Evolutionary conservation across 2,329 filamentous ascomycete species (phyloP).

Genomic region (Beauveria bassiana): DNA sequence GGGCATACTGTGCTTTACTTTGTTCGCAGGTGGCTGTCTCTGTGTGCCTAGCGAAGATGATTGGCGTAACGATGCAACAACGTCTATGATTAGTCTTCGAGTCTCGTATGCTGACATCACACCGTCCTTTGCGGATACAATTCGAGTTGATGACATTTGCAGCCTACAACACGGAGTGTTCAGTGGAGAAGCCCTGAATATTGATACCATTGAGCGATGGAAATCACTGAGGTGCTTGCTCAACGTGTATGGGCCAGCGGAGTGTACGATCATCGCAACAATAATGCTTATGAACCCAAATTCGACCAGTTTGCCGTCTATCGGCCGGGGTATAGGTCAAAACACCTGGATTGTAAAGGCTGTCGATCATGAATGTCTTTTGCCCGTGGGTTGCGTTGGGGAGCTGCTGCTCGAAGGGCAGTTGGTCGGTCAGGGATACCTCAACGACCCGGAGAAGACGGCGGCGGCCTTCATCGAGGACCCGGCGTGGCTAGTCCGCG

Average conservation of each 20-base stretch:
- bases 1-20: background rate
- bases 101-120: slow-evolving; percentile 4
- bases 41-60: background rate
- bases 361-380: slow-evolving; percentile 13
- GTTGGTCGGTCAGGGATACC: slow-evolving; percentile 16
- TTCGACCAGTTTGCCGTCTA: background rate
- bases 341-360: slow-evolving; percentile 18
- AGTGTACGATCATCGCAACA: background rate
- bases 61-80: background rate
- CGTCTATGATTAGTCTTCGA: background rate
- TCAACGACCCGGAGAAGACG: slow-evolving; percentile 14
- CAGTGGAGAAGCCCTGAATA: background rate
- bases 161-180: background rate
- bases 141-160: background rate
- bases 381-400: slow-evolving; percentile 17
- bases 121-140: slow-evolving; percentile 8
- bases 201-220: background rate
- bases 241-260: background rate
- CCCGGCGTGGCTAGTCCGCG: slow-evolving; percentile 5
- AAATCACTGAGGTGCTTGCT: background rate
- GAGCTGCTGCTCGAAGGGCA: slow-evolving; percentile 17
- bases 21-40: background rate
- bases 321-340: slow-evolving; percentile 8
- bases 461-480: slow-evolving; percentile 18
- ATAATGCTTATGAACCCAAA: background rate